Base-by-base conservation (phyloP, 106 monocot genomes). In the Platanthera zijinensis region DNA sequence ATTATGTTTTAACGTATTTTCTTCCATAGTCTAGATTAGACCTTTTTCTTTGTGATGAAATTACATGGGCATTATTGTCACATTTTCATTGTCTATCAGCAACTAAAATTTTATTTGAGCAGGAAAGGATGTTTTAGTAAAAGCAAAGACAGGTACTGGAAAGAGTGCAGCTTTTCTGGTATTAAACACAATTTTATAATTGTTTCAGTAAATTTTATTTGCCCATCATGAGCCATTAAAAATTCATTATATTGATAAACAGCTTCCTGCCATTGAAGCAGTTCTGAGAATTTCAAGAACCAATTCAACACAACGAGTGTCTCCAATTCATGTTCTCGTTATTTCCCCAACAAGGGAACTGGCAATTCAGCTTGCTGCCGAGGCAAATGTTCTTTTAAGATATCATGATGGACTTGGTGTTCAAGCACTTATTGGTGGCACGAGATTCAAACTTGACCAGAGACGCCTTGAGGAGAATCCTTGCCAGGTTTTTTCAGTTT, bases 241-340 rank as follows among this genome's bases (percentile, higher is more conserved):
- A 83, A 77, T 68, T 52, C 54, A 59, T 79, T 83, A 80, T 71
- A 89, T 73, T 83, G 78, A 82, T 80, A 84, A 90, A 87, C 94
- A 99, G 97, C 86, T 99, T 80, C 94, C 97, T 78, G 88, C 88
- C 72, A 94, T 99, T 91, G 94, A 99, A 92, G 79, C 97, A 86
- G 97, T 92, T 68, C 52, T 94, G 25, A 99, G 86, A 47, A 81
- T 77, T 51, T 79, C 79, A 73, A 84, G 48, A 72, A 74, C 46
- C 74, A 80, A 78, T 21, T 64, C 30, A 68, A 88, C 82, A 48
- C 74, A 77, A 2, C 84, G 88, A 21, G 76, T 86, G 47, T 84
- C 84, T 77, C 94, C 91, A 28, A 88, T 99, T 75, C 51, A 79
- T 75, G 84, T 79, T 56, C 86, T 99, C 12, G 74, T 99, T 84